A percentile compares a stretch with the other conserved stretches of the same genome.
phyloP scores from a whole-genome alignment of 2,329 filamentous ascomycete species.

The Periconia macrospinosa region DNA sequence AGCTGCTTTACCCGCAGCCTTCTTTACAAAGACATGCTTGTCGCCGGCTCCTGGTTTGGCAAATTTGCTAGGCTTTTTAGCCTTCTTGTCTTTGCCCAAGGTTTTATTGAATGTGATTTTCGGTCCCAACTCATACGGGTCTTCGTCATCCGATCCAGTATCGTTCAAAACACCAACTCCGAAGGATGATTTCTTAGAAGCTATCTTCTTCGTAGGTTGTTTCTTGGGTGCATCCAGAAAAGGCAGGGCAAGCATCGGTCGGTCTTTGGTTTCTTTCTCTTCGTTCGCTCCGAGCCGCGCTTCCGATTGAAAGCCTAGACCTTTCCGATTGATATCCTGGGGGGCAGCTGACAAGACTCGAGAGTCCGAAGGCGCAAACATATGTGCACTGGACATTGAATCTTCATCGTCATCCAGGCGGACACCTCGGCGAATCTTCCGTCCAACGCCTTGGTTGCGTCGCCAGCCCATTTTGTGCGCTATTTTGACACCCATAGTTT shows the following conservation, averaged over 20 bases:
- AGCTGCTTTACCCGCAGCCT: conserved; percentile 49
- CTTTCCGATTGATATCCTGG: conserved; percentile 68
- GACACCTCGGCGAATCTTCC: conserved; percentile 76
- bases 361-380: conserved; percentile 85
- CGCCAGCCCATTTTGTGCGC: conserved; percentile 95
- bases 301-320: conserved; percentile 68
- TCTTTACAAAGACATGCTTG: conserved; percentile 76
- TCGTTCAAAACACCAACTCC: conserved; percentile 90
- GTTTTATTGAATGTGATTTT: conserved; percentile 83
- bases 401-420: conserved; percentile 59
- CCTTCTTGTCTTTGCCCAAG: conserved; percentile 81
- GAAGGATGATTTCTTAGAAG: conserved; percentile 70
- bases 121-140: conserved; percentile 89
- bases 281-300: conserved; percentile 49
- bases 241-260: conserved; percentile 19
- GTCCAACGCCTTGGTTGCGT: conserved; percentile 88
- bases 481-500: conserved; percentile 85
- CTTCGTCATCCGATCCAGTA: conserved; percentile 91
- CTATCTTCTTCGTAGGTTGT: conserved; percentile 35
- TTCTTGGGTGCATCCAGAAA: conserved; percentile 26
- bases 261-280: conserved; percentile 20
- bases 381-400: conserved; percentile 53
- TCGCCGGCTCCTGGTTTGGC: conserved; percentile 66
- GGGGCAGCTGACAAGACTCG: conserved; percentile 66
- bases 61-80: conserved; percentile 53